Percentiles rank a stretch among this genome's conserved stretches.
phyloP scores from a whole-genome alignment of 2,329 filamentous ascomycete species.

The Diaporthe helianthi region DNA sequence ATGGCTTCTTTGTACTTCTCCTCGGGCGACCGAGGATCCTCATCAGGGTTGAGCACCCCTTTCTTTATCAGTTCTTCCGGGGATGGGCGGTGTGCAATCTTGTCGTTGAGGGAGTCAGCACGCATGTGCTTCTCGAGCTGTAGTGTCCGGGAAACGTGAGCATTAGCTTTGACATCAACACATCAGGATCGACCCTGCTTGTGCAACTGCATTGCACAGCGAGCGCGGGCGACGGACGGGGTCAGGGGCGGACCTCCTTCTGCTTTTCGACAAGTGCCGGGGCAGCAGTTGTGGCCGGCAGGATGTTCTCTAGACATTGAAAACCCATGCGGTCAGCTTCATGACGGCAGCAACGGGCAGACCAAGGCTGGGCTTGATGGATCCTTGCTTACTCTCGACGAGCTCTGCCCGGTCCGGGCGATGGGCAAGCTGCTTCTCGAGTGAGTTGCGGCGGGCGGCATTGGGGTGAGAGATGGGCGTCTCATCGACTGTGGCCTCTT shows the following conservation, averaged over 20 bases:
- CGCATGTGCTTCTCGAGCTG: conserved; percentile 86
- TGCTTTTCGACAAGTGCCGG: conserved; percentile 82
- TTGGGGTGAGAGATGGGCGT: conserved; percentile 64
- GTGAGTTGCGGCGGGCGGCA: conserved; percentile 68
- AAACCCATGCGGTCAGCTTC: conserved; percentile 1
- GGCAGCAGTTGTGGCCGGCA: conserved; percentile 78
- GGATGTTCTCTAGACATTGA: conserved; percentile 74
- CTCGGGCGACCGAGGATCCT: conserved; percentile 66
- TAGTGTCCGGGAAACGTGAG: neutral
- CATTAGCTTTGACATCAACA: neutral
- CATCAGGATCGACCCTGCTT: neutral
- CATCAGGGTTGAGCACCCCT: conserved; percentile 71
- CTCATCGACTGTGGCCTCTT: conserved; percentile 57
- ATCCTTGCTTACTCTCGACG: conserved; percentile 72
- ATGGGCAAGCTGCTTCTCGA: conserved; percentile 75
- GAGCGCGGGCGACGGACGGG: neutral
- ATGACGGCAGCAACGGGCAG: neutral
- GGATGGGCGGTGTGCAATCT: conserved; percentile 78
- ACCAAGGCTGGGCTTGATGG: neutral
- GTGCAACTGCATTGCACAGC: neutral
- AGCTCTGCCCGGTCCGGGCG: conserved; percentile 79
- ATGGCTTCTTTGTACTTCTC: conserved; percentile 67
- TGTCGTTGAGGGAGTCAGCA: conserved; percentile 85
- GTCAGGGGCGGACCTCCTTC: conserved; percentile 62
- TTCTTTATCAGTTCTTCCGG: conserved; percentile 79